A percentile compares a stretch with the other conserved stretches of the same genome.
Conservation (phyloP, 768 basidiomycete genomes). For the Tricholoma sp. region DNA sequence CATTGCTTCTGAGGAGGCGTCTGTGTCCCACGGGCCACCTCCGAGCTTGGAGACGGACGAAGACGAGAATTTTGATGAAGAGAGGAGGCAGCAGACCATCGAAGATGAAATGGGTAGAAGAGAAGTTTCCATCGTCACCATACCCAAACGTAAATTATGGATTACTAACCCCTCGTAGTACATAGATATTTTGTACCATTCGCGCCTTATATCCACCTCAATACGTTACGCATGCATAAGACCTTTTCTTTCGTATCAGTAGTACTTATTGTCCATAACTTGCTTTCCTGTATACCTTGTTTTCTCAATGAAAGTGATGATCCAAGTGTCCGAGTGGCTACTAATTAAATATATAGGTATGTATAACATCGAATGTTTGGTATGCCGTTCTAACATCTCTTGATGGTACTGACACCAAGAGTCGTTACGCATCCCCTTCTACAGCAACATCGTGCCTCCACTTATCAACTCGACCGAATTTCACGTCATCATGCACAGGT, state of each 20-base stretch:
- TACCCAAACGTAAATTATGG: slow-evolving; percentile 70
- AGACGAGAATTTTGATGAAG: slow-evolving; percentile 70
- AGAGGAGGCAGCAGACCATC: slow-evolving; percentile 65
- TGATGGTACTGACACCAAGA: neutral
- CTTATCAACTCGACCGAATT: slow-evolving; percentile 68
- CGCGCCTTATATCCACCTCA: neutral
- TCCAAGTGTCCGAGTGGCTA: neutral
- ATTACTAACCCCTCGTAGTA: slow-evolving; percentile 60
- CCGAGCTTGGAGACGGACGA: slow-evolving; percentile 53
- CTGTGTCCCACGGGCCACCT: slow-evolving; percentile 32
- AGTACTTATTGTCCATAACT: slow-evolving; percentile 9
- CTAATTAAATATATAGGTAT: neutral
- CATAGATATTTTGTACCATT: slow-evolving; percentile 12
- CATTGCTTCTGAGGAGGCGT: slow-evolving; percentile 34
- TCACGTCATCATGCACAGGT: slow-evolving; percentile 57
- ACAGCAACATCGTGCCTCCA: slow-evolving; percentile 79
- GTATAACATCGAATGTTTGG: too few relatives aligned
- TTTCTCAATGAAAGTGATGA: slow-evolving; percentile 2
- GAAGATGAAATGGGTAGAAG: slow-evolving; percentile 80
- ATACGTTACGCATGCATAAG: neutral
- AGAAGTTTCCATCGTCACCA: slow-evolving; percentile 78
- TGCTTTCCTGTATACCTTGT: slow-evolving; percentile 8
- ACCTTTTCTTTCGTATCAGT: slow-evolving; percentile 1
- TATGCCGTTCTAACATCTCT: too few relatives aligned
- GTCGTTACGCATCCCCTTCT: slow-evolving; percentile 43